Percentiles rank a stretch among this genome's conserved stretches.
phyloP scores from a whole-genome alignment of 306 rosid genomes.

The Rubus idaeus region DNA sequence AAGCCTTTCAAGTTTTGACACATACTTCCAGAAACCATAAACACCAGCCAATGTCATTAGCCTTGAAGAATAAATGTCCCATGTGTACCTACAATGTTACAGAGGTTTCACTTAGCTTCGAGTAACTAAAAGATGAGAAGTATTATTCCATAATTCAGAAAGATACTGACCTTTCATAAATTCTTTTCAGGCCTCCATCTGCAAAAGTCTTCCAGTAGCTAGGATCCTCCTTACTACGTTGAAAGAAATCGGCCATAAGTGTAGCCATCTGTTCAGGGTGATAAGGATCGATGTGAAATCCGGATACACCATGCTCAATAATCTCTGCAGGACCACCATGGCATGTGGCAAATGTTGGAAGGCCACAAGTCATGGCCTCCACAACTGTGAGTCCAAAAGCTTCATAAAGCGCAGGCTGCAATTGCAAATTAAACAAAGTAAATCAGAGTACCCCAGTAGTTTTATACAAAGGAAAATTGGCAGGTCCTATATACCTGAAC shows the following conservation, averaged over 20 bases:
- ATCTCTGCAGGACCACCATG: slow-evolving; percentile 99
- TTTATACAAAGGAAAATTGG: slow-evolving; percentile 12
- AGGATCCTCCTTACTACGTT: slow-evolving; percentile 61
- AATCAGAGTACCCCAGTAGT: neutral
- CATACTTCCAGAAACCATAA: slow-evolving; percentile 92
- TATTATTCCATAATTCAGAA: neutral
- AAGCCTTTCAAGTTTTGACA: slow-evolving; percentile 83
- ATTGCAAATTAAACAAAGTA: slow-evolving; percentile 4
- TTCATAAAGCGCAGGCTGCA: slow-evolving; percentile 96
- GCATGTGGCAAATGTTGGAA: slow-evolving; percentile 86
- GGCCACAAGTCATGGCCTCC: slow-evolving; percentile 94
- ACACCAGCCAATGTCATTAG: slow-evolving; percentile 93
- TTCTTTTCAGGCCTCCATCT: slow-evolving; percentile 77
- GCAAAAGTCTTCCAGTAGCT: slow-evolving; percentile 70
- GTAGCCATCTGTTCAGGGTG: slow-evolving; percentile 71
- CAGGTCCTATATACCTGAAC: slow-evolving; percentile 60
- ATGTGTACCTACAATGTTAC: slow-evolving; percentile 62
- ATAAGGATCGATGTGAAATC: slow-evolving; percentile 92
- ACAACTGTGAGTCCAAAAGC: slow-evolving; percentile 98
- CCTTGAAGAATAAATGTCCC: slow-evolving; percentile 92
- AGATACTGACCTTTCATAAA: slow-evolving; percentile 61
- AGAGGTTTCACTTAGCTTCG: slow-evolving; percentile 13
- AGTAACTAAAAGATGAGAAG: neutral
- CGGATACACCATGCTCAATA: slow-evolving; percentile 80
- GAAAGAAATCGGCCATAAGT: slow-evolving; percentile 62